A percentile compares a stretch with the other conserved stretches of the same genome.
Evolutionary conservation across 2,329 filamentous ascomycete genomes (phyloP).

Genomic region (Drechmeria coniospora): DNA sequence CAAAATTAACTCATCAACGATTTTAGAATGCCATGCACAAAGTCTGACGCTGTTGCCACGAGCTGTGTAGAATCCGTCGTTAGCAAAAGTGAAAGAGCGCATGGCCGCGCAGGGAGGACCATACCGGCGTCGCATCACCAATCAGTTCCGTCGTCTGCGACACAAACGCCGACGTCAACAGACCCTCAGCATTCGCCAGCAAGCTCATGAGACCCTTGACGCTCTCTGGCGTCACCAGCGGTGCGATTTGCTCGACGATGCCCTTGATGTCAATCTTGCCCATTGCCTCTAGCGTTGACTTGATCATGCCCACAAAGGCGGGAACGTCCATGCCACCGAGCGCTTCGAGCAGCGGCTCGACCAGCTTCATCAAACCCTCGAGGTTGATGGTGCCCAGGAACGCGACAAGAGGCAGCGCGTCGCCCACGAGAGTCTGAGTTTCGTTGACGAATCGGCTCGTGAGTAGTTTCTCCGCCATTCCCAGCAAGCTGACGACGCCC

Average conservation of each 20-base stretch:
- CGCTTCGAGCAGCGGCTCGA: constrained; percentile 20
- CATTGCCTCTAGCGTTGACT: constrained; percentile 21
- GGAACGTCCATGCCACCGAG: constrained; percentile 18
- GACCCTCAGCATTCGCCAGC: constrained; percentile 21
- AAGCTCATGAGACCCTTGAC: constrained; percentile 20
- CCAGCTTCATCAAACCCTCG: constrained; percentile 17
- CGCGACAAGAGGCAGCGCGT: constrained; percentile 20
- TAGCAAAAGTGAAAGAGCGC: constrained; percentile 1
- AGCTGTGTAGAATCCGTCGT: too few species aligned
- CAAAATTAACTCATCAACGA: too few species aligned
- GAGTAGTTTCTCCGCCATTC: constrained; percentile 22
- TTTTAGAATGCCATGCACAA: constrained; percentile 16
- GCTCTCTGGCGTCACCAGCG: constrained; percentile 23
- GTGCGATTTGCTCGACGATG: constrained; percentile 19
- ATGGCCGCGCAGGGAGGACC: constrained; percentile 4
- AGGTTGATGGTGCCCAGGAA: constrained; percentile 22
- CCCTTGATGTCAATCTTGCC: constrained; percentile 22
- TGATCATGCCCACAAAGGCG: constrained; percentile 17
- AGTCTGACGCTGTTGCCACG: constrained; percentile 16
- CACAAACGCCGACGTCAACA: constrained; percentile 23
- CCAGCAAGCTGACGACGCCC: constrained; percentile 19
- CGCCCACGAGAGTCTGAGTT: constrained; percentile 21
- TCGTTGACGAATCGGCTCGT: constrained; percentile 24
- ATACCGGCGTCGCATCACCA: constrained; percentile 25
- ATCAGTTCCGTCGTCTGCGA: constrained; percentile 26